Percentiles rank a stretch among this genome's conserved stretches.
Evolutionary conservation across 2,329 filamentous ascomycete species (phyloP).

Genomic region (Teratosphaeria viscida): DNA sequence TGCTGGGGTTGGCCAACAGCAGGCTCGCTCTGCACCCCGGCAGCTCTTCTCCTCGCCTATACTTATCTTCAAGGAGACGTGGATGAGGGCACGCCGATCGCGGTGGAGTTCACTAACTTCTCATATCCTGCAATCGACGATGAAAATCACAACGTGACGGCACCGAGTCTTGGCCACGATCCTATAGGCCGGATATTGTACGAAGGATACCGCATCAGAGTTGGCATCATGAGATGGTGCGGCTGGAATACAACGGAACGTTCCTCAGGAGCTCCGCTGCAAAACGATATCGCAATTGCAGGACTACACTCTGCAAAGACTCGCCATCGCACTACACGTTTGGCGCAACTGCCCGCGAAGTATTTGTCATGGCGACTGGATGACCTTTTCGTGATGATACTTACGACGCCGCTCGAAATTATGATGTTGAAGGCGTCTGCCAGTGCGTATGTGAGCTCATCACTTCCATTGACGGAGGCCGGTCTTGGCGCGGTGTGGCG

Average conservation of each 20-base stretch:
- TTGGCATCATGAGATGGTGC: slow-evolving; percentile 8
- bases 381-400: slow-evolving; percentile 9
- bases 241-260: slow-evolving; percentile 13
- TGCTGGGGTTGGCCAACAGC: neutral
- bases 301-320: neutral
- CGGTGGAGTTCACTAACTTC: slow-evolving; percentile 10
- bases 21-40: slow-evolving; percentile 3
- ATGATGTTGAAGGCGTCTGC: slow-evolving; percentile 15
- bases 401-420: slow-evolving; percentile 16
- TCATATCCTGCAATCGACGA: neutral
- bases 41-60: slow-evolving; percentile 7
- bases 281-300: neutral
- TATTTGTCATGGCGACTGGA: slow-evolving; percentile 14
- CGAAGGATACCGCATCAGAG: slow-evolving; percentile 11
- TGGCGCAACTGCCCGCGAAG: slow-evolving; percentile 15
- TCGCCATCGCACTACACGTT: slow-evolving; percentile 11
- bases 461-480: slow-evolving; percentile 4
- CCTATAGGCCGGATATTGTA: slow-evolving; percentile 16
- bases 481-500: neutral
- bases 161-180: slow-evolving; percentile 12
- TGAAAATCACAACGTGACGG: neutral
- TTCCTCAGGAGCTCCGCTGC: neutral
- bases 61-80: slow-evolving; percentile 7
- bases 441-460: slow-evolving; percentile 8
- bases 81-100: slow-evolving; percentile 6